Percentiles rank a stretch among this genome's conserved stretches.
Evolutionary conservation across 2,329 filamentous ascomycete species (phyloP).

Genomic region (Aspergillus sp.): DNA sequence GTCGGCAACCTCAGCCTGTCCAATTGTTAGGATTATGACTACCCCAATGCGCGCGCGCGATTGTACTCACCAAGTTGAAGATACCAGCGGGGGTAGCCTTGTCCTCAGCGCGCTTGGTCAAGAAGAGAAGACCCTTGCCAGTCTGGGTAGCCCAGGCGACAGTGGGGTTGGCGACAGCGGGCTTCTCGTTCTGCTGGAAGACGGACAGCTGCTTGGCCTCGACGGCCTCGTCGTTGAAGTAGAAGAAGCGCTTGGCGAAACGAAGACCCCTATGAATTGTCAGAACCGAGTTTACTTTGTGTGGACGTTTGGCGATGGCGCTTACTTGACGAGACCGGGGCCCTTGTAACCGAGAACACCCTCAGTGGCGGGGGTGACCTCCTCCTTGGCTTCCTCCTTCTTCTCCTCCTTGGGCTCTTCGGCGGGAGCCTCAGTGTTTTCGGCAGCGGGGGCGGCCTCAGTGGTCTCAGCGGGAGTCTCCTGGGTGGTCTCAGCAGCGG

Average conservation of each 20-base stretch:
- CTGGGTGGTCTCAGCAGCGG: slow-evolving; percentile 12
- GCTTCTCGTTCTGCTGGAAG: slow-evolving; percentile 88
- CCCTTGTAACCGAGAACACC: slow-evolving; percentile 87
- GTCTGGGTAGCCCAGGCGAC: slow-evolving; percentile 89
- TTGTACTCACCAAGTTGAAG: slow-evolving; percentile 70
- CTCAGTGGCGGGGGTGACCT: slow-evolving; percentile 70
- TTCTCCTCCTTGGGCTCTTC: slow-evolving; percentile 35
- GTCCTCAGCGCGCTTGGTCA: slow-evolving; percentile 76
- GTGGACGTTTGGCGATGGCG: slow-evolving; percentile 1
- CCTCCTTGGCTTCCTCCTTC: slow-evolving; percentile 28
- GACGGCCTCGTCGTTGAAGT: slow-evolving; percentile 70
- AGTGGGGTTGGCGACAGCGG: slow-evolving; percentile 69
- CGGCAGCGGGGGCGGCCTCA: slow-evolving; percentile 31
- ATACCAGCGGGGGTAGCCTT: slow-evolving; percentile 76
- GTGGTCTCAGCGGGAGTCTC: slow-evolving; percentile 28
- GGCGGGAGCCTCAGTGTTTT: slow-evolving; percentile 27
- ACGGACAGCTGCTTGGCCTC: slow-evolving; percentile 67
- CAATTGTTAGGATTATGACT: slow-evolving; percentile 21
- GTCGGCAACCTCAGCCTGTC: slow-evolving; percentile 62
- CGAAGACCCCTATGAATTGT: slow-evolving; percentile 65
- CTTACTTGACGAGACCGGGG: slow-evolving; percentile 85
- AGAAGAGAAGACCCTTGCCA: slow-evolving; percentile 91
- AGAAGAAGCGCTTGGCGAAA: slow-evolving; percentile 91
- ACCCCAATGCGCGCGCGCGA: no score
- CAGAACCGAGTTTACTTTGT: background rate